Base-by-base conservation (phyloP, 306 rosid genomes). In the Cyclanthera cordifolia region DNA sequence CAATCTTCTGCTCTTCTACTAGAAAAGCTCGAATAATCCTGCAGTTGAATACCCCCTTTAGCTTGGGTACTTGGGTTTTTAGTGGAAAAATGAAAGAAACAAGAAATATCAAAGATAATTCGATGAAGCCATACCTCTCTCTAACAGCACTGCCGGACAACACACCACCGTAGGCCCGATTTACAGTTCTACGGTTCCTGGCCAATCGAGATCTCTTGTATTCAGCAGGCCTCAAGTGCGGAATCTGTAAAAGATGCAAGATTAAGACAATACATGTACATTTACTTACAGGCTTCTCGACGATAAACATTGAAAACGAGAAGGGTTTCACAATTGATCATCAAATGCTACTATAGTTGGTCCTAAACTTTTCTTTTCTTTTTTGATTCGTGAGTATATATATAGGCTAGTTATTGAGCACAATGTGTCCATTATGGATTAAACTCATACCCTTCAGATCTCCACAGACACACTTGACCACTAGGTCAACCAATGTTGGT, bases 211-310 rank as follows among this genome's bases (percentile, higher is more conserved):
- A 37, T 37, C 43, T 37, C 43, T 37, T 37, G 43, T 37, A 37
- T 37, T 37, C 43, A 8, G 43, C 43, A 1, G 43, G 43, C 43
- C 96, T 87, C 82, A 90, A 79, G 63, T 90, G 95, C 16, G 96
- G 96, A 78, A 87, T 61, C 66, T 58, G 46, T 58, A 8, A 16
- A 37, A 37, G 41, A 34, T 34, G 41, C 6, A 37, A 6, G 8
- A 43, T 43, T 43, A 43, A 43, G 48, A 43, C 48, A 43, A 43
- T 2, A 1, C 3, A 43, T 34, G 0, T 34, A 34, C 8, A 34
- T 34, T 34, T 34, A 34, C 39, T 34, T 34, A 4, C 39, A 34
- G 6, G 4, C 48, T 43, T 43, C 15, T 28, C 21, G 30, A 27
- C 21, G 16, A 57, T 57, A 43, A 30, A 58, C 8, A 32, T 11